Evolutionary conservation across 495 filamentous ascomycete genomes (phyloP).

Genomic region (Paragyromitra xinjiangensis): DNA sequence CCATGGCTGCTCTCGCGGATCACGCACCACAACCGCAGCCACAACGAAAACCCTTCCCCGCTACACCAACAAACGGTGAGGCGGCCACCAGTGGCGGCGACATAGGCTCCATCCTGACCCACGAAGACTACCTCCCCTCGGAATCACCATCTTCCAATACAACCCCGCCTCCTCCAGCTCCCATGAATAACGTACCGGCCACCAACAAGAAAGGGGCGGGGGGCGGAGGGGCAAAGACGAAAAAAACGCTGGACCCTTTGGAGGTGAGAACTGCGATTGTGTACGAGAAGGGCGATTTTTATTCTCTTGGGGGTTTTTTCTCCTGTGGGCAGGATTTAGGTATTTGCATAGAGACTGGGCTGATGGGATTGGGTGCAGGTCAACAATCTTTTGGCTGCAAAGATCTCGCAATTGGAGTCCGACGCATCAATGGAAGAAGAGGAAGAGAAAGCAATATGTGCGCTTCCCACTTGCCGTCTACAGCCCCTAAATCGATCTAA

Average conservation of each 20-base stretch:
- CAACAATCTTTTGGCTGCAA: slow-evolving; percentile 82
- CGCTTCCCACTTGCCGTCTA: slow-evolving; percentile 3
- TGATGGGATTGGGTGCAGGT: slow-evolving; percentile 52
- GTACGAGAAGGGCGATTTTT: slow-evolving; percentile 55
- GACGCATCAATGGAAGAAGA: slow-evolving; percentile 94
- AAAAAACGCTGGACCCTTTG: slow-evolving; percentile 56
- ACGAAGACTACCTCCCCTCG: slow-evolving; percentile 55
- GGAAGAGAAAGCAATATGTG: slow-evolving; percentile 95
- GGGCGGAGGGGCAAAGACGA: slow-evolving; percentile 56
- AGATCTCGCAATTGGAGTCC: slow-evolving; percentile 93
- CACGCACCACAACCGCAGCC: slow-evolving; percentile 32
- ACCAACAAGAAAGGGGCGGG: slow-evolving; percentile 43
- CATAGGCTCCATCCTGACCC: slow-evolving; percentile 2
- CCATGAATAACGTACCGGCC: slow-evolving; percentile 64
- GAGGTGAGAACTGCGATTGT: slow-evolving; percentile 57
- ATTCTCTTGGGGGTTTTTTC: slow-evolving; percentile 18
- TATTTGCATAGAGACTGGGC: slow-evolving; percentile 14
- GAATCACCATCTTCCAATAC: slow-evolving; percentile 57
- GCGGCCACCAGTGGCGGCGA: background rate
- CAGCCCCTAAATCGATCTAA: background rate
- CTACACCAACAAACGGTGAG: slow-evolving; percentile 23
- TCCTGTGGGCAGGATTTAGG: background rate
- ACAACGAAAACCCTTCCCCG: slow-evolving; percentile 29
- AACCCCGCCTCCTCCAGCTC: slow-evolving; percentile 59
- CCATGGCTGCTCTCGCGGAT: slow-evolving; percentile 53